Percentiles rank a stretch among this genome's conserved stretches.
These are phyloP conservation scores for Adansonia rubrostipa DNA, from an alignment of 441 rosid species.

Conservation along the genomic window DNA sequence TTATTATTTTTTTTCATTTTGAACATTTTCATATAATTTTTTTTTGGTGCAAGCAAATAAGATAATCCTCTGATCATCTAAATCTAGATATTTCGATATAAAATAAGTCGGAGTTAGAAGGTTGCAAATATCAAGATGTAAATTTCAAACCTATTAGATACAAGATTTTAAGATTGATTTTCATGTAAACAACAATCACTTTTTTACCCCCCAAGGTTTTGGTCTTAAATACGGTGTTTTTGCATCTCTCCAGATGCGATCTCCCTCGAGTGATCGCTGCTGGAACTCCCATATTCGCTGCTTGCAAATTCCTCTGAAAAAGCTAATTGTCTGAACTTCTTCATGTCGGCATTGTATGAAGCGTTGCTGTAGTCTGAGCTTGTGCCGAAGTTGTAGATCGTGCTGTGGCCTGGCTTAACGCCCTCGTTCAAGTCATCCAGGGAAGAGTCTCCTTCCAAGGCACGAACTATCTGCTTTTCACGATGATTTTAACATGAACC, in stretches of 20 bases:
- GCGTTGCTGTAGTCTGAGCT: slow-evolving; percentile 55
- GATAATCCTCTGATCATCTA: too few relatives aligned
- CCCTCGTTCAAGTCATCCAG: slow-evolving; percentile 77
- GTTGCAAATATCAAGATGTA: too few relatives aligned
- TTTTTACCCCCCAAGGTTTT: too few relatives aligned
- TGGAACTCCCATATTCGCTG: slow-evolving; percentile 45
- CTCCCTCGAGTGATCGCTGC: slow-evolving; percentile 58
- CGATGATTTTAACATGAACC: background rate
- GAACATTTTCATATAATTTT: too few relatives aligned
- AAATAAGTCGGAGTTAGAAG: too few relatives aligned
- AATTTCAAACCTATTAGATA: too few relatives aligned
- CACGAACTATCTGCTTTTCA: slow-evolving; percentile 67
- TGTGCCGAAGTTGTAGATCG: slow-evolving; percentile 36
- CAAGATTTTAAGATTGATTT: too few relatives aligned
- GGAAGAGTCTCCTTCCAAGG: slow-evolving; percentile 81
- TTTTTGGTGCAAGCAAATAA: too few relatives aligned
- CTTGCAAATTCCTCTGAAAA: slow-evolving; percentile 53
- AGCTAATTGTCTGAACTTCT: slow-evolving; percentile 70
- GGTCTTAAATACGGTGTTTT: background rate
- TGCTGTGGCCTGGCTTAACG: slow-evolving; percentile 65
- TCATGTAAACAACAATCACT: too few relatives aligned
- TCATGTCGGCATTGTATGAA: slow-evolving; percentile 72
- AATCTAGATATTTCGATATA: too few relatives aligned
- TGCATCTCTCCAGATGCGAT: slow-evolving; percentile 21
- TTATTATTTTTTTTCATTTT: background rate